These are phyloP conservation scores for Starmerella floricola DNA, from an alignment of 805 yeast species.

Conservation along the genomic window DNA sequence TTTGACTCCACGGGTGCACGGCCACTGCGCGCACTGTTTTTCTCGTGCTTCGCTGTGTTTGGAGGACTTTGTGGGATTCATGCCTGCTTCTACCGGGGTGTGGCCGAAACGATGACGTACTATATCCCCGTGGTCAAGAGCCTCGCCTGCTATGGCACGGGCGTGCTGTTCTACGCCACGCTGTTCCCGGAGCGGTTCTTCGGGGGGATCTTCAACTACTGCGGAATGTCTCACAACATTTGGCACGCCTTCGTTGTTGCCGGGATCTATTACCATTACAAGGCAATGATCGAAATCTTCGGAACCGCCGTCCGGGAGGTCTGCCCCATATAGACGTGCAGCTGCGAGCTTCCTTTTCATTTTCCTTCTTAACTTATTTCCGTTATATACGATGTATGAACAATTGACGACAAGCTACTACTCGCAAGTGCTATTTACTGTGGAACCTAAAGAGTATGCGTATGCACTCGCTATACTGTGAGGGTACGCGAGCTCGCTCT, in stretches of 20 bases:
- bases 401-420: too few species aligned
- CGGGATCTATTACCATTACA: constrained; percentile 84
- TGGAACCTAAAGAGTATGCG: too few species aligned
- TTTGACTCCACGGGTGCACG: constrained; percentile 83
- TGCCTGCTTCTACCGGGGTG: constrained; percentile 45
- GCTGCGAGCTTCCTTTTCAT: neutral
- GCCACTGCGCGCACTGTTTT: constrained; percentile 66
- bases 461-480: too few species aligned
- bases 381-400: neutral
- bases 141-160: constrained; percentile 60
- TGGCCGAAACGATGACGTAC: constrained; percentile 39
- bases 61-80: constrained; percentile 59
- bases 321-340: constrained; percentile 7
- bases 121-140: constrained; percentile 63
- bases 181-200: constrained; percentile 75
- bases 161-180: constrained; percentile 79
- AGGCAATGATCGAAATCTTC: constrained; percentile 63
- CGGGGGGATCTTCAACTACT: constrained; percentile 31
- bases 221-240: constrained; percentile 85
- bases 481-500: too few species aligned
- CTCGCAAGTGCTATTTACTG: too few species aligned
- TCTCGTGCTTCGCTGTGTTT: constrained; percentile 60
- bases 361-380: neutral
- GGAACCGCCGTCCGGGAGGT: constrained; percentile 29
- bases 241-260: constrained; percentile 89